These are phyloP conservation scores for Metschnikowia cerradonensis DNA, from an alignment of 805 yeast genomes.

Conservation along the genomic window DNA sequence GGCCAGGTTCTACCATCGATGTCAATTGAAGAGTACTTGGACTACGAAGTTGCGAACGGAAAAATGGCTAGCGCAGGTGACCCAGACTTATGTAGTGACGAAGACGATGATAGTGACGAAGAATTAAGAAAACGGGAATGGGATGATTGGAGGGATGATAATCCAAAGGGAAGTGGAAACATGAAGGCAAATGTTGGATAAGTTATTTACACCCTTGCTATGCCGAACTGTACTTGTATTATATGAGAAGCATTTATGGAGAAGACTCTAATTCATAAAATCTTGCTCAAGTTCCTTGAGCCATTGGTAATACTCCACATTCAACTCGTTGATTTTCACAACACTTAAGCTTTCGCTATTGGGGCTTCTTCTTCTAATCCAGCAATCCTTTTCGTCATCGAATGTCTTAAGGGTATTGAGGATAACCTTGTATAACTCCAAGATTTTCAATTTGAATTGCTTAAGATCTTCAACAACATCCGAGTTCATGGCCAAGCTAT, in stretches of 20 bases:
- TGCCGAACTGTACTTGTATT: background rate
- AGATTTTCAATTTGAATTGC: slow-evolving; percentile 34
- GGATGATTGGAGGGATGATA: slow-evolving; percentile 89
- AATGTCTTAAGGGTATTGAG: slow-evolving; percentile 36
- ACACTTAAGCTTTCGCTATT: slow-evolving; percentile 17
- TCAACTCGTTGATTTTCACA: slow-evolving; percentile 27
- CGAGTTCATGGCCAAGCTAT: slow-evolving; percentile 14
- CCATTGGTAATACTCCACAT: slow-evolving; percentile 34
- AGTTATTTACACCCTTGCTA: background rate
- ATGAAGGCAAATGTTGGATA: slow-evolving; percentile 49
- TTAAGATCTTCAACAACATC: slow-evolving; percentile 23
- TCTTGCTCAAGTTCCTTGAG: slow-evolving; percentile 29
- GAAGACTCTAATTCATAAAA: slow-evolving; percentile 7
- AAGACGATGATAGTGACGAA: slow-evolving; percentile 63
- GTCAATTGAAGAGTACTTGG: slow-evolving; percentile 88
- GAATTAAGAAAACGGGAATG: slow-evolving; percentile 79
- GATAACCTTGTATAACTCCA: slow-evolving; percentile 41
- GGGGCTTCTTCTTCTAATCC: slow-evolving; percentile 28
- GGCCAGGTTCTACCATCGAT: slow-evolving; percentile 92
- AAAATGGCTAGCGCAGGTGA: slow-evolving; percentile 56
- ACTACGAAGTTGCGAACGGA: slow-evolving; percentile 80
- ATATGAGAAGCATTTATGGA: background rate
- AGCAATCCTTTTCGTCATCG: slow-evolving; percentile 30
- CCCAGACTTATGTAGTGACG: slow-evolving; percentile 38
- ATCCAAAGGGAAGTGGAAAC: slow-evolving; percentile 88